Evolutionary conservation across 805 yeast genomes (phyloP).

Genomic region (Tetrapisispora fleetii): DNA sequence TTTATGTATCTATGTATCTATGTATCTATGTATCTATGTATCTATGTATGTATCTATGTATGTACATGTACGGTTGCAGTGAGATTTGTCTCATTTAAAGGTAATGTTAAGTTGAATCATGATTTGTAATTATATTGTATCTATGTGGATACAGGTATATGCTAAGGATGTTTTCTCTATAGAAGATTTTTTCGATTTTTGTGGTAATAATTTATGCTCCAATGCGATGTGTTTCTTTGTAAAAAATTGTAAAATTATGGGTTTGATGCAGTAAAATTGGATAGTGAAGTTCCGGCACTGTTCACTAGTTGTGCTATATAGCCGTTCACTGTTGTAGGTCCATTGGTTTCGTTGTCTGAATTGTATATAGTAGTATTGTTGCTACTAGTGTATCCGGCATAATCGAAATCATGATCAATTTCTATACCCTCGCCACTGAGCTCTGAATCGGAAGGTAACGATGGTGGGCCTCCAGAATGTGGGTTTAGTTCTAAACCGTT

Average conservation of each 20-base stretch:
- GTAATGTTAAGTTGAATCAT: too few species aligned
- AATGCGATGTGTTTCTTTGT: background rate
- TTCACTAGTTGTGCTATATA: background rate
- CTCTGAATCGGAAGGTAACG: constrained; percentile 29
- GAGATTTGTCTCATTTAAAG: too few species aligned
- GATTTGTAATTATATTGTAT: too few species aligned
- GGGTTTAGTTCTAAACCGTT: constrained; percentile 29
- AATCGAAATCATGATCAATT: constrained; percentile 10
- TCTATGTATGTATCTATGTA: too few species aligned
- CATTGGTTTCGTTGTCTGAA: background rate
- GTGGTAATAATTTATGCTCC: too few species aligned
- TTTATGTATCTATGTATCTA: too few species aligned
- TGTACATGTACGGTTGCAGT: too few species aligned
- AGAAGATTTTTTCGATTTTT: too few species aligned
- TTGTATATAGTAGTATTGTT: background rate
- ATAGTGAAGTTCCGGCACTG: background rate
- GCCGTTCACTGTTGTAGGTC: background rate
- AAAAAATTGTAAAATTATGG: too few species aligned
- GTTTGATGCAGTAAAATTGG: background rate
- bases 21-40: too few species aligned
- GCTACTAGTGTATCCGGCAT: constrained; percentile 4
- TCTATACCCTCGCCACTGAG: constrained; percentile 6
- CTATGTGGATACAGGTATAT: too few species aligned
- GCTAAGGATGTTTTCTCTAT: too few species aligned
- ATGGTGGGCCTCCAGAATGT: constrained; percentile 32